Evolutionary conservation across 768 basidiomycete species (phyloP), one percentile per base, ranked within the genome.

Genomic region (Collybia nuda): DNA sequence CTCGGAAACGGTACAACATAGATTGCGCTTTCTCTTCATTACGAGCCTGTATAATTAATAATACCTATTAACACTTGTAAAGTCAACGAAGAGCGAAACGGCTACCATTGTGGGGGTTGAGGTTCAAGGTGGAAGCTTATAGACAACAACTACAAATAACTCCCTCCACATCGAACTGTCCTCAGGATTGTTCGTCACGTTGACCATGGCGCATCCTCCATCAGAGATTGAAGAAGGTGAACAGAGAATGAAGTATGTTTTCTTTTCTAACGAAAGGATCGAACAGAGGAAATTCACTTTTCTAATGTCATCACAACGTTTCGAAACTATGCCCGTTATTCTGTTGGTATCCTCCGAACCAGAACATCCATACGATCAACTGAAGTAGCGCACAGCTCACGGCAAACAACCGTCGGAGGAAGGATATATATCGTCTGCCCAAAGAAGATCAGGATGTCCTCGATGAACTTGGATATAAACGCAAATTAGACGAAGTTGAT

Each of bases 11-110:
- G 66, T 93, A 60, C 17, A 60, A 43, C 59, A 60, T 58, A 19
- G 57, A 58, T 32, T 96, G 94, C 1, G 94, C 92, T 68, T 98
- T 99, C 70, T 98, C 96, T 68, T 94, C 90, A 87, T 98, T 98
- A 68, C 95, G 88, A 54, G 95, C 94, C 94, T 93, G 56, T 22
- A 39, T 28, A 8, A 17, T 38, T 24, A 9, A 22, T 12, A 26
- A 15, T 18, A 18, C 42, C 53, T 32, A 54, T 48, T 14, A 21
- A 6, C 19, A 11, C 4, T 19, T 19, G 21, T 22, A 50, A 12
- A 23, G 5, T 37, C 21, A 45, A 28, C 8, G 15, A 9, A 24
- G 17, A 17, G 18, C 7, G 32, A 39, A 35, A 53, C 48, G 29
- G 37, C 23, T 44, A 57, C 56, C 56, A 62, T 59, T 29, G 50